These are phyloP conservation scores for Sarocladiaceae sp. DNA, from an alignment of 2,329 filamentous ascomycete genomes.

Conservation along the genomic window DNA sequence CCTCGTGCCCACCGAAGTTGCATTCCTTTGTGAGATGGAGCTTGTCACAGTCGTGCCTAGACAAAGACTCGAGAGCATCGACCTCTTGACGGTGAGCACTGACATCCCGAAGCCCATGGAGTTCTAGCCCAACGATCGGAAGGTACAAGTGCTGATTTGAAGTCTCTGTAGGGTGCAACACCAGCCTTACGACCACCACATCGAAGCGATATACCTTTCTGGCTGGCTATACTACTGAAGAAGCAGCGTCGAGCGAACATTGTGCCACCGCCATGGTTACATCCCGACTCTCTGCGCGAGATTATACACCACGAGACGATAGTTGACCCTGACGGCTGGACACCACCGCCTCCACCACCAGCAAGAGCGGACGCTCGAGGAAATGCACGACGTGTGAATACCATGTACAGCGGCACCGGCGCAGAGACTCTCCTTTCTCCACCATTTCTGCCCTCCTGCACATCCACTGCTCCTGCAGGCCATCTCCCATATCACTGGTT, in stretches of 20 bases:
- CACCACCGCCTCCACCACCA: constrained; percentile 68
- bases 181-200: constrained; percentile 75
- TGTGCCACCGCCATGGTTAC: constrained; percentile 83
- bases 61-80: constrained; percentile 80
- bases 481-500: constrained; percentile 93
- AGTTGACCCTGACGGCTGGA: constrained; percentile 66
- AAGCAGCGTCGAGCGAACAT: constrained; percentile 93
- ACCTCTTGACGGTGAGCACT: constrained; percentile 74
- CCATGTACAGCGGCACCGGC: constrained; percentile 13
- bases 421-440: constrained; percentile 48
- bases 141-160: not conserved
- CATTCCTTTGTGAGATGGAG: constrained; percentile 97
- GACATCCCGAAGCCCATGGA: constrained; percentile 14
- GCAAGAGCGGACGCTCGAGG: constrained; percentile 43
- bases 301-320: constrained; percentile 81
- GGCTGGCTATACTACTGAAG: constrained; percentile 93
- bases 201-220: constrained; percentile 76
- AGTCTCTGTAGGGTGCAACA: constrained; percentile 63
- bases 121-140: too few species aligned
- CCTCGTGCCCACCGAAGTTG: constrained; percentile 81
- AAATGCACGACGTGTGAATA: constrained; percentile 31
- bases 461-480: constrained; percentile 61
- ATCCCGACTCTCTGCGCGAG: constrained; percentile 66
- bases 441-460: constrained; percentile 76
- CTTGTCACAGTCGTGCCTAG: constrained; percentile 88